Base-by-base conservation (phyloP, 768 basidiomycete species). In the Amanita jacksonii region DNA sequence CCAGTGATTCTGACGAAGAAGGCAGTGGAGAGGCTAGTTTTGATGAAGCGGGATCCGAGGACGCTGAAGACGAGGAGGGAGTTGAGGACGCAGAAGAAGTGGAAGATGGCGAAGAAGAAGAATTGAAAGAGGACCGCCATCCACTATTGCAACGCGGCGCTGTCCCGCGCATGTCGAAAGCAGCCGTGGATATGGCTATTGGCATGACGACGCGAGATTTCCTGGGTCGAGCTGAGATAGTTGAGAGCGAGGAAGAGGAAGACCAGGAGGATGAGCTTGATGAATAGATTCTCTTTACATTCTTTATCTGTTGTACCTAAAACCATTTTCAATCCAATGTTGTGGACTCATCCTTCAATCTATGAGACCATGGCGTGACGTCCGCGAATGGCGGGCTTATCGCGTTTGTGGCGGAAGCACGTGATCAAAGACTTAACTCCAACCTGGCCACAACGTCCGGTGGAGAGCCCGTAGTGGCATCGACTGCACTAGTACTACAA, bases 141-240 rank as follows among this genome's bases (percentile, higher is more conserved):
- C 82, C 81, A 1, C 59, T 85, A 2, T 59, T 85, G 45, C 67
- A 71, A 9, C 74, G 77, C 0, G 83, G 81, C 19, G 79, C 80
- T 8, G 70, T 85, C 69, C 81, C 79, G 4, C 65, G 66, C 36
- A 79, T 85, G 74, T 77, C 76, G n/a, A 73, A 70, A 40, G 76
- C 77, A 2, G 75, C 75, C 1, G 64, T 85, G 35, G 69, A 82
- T n/a, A 72, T 75, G 64, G 80, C 73, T 3, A 74, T 79, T 8
- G 76, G 71, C 8, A 76, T 84, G 64, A 67, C 84, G 4, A 68
- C 72, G 51, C 67, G 64, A 1, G 78, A 78, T 43, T 51, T 81
- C 44, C 51, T 69, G 16, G 70, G 66, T 28, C 66, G 47, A 9
- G 53, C 54, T 38, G 62, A 62, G 6, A 63, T 64, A 19, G 66